Evolutionary conservation across 495 filamentous ascomycete species (phyloP), one percentile per base, ranked within the genome.

Genomic region (Penicillium taxi): DNA sequence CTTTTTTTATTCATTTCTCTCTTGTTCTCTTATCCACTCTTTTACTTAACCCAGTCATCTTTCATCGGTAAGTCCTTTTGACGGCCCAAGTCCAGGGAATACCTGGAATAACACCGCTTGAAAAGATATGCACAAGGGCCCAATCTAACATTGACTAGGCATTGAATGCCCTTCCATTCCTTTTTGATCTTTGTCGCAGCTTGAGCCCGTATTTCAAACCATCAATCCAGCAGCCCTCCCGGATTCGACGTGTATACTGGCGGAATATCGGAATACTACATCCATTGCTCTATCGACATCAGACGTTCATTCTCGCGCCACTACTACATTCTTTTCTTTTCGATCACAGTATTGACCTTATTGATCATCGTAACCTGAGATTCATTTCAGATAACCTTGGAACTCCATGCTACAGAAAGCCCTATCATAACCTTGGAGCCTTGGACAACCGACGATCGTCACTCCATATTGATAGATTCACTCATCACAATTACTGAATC

Each of bases 151-250:
- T 32, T 41, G 37, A 37, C 32, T 32, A 50, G 62, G 58, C 56
- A 62, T 64, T 66, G 62, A 66, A 39, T 62, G 59, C 53, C 55
- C 22, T 51, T 56, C 11, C 50, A 45, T 50, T 53, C 46, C 22
- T 60, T 55, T 43, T 30, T 47, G 26, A 42, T 32, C 16, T 29
- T 52, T 35, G 43, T 46, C 8, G 21, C 13, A 27, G 21, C 32
- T 41, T 31, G 38, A 30, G 42, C 32, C 44, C 27, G 35, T 38
- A 32, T 23, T 37, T 32, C 39, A 21, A 31, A 36, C 46, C 42
- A 32, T 26, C 24, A 18, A 32, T 35, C 20, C 23, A 16, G 13
- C 38, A n/a, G 30, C 27, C n/a, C 18, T n/a, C n/a, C n/a, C n/a
- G n/a, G n/a, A n/a, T n/a, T n/a, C n/a, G n/a, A n/a, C n/a, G n/a